Percentiles rank a stretch among this genome's conserved stretches.
These are phyloP conservation scores for Xerocomellus chrysenteron DNA, from an alignment of 768 basidiomycete species.

Conservation along the genomic window DNA sequence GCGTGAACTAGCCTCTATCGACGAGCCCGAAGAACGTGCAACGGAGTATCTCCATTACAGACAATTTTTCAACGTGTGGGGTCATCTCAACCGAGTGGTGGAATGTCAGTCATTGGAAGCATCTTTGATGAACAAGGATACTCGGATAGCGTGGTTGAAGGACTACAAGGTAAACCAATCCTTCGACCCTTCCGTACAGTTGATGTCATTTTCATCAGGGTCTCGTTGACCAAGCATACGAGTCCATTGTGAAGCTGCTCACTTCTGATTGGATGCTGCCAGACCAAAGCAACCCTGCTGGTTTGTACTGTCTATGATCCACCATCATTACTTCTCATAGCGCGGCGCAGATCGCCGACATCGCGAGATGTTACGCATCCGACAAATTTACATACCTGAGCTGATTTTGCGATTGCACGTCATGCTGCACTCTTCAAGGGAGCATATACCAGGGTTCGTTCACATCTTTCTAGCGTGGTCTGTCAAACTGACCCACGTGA, in stretches of 20 bases:
- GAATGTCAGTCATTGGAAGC: conserved; percentile 60
- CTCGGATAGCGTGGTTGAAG: conserved; percentile 56
- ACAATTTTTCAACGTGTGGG: conserved; percentile 79
- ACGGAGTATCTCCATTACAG: conserved; percentile 78
- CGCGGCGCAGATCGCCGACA: conserved; percentile 53
- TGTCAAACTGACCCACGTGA: not conserved
- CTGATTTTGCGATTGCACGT: conserved; percentile 83
- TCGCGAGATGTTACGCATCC: conserved; percentile 73
- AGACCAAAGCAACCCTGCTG: conserved; percentile 44
- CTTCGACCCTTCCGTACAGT: not conserved
- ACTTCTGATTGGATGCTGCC: conserved; percentile 76
- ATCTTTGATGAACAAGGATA: conserved; percentile 57
- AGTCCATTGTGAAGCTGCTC: conserved; percentile 65
- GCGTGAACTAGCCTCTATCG: conserved; percentile 55
- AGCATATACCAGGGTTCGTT: conserved; percentile 64
- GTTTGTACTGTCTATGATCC: conserved; percentile 23
- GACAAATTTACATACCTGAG: conserved; percentile 88
- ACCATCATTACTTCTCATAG: conserved; percentile 1
- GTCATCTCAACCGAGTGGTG: conserved; percentile 56
- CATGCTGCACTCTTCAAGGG: conserved; percentile 62
- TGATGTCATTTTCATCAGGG: conserved; percentile 34
- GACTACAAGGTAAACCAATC: conserved; percentile 54
- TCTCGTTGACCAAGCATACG: conserved; percentile 62
- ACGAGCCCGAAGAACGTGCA: conserved; percentile 68
- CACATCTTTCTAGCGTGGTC: not conserved